Evolutionary conservation across 306 rosid genomes (phyloP), one percentile per base, ranked within the genome.

Genomic region (Geum urbanum): DNA sequence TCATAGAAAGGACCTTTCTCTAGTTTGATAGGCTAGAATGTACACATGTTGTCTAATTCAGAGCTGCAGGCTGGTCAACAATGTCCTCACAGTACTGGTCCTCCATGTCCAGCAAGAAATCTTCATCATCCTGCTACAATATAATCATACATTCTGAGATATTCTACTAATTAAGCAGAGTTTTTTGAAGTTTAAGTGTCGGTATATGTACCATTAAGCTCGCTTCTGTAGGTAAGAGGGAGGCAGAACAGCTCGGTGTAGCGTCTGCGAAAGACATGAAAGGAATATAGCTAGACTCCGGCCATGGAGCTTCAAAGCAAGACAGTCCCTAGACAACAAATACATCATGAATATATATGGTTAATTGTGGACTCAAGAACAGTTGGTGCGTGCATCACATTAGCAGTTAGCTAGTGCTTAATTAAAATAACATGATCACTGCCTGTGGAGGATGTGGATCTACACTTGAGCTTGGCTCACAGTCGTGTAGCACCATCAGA

Each of bases 271-370:
- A 57, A 20, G 52, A 56, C 47, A 37, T 1, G 77, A 54, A 74
- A 32, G 50, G 52, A 39, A 49, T 2, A 18, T 46, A 45, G 63
- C 66, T 18, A 55, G 72, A 39, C 52, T 74, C 72, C 35, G 15
- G 20, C 9, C 22, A 45, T 4, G 27, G 2, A 35, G 39, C 8
- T 54, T 59, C 75, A 44, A 59, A 60, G 75, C 48, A 59, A 18
- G 39, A 55, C 14, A 24, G 8, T 11, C 66, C 39, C 74, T 71
- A 12, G 19, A 11, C 12, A 58, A 5, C 7, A 41, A 14, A 44
- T 53, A 4, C 14, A 69, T 54, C 15, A 19, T 27, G 32, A 27
- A 1, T 53, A 7, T 53, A 18, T 53, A n/a, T n/a, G 40, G n/a
- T 65, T 19, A 13, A 27, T 27, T 27, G 2, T 7, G 41, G 53